Base-by-base conservation (phyloP, 768 basidiomycete genomes). In the Podaxis carcinomalis region DNA sequence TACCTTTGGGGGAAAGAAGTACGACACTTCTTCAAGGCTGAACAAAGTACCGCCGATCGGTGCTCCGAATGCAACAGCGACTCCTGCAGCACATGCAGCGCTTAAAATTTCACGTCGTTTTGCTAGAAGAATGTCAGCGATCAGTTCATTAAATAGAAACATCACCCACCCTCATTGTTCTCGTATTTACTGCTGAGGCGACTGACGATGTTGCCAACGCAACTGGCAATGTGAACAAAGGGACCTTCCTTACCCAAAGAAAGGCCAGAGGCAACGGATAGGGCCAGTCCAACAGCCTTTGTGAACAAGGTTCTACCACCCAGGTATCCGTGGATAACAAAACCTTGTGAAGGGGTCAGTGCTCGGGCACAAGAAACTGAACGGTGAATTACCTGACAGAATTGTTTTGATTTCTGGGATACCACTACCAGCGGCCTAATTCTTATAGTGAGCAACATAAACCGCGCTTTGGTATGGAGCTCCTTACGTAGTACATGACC, bases 371-470 rank as follows among this genome's bases (percentile, higher is more conserved):
- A 25, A 6, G 36, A 39, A 14, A 13, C 51, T 25, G 36, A 35
- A 39, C 7, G 46, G 1, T 23, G n/a, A 60, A 74, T 46, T 65
- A 87, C 92, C 93, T 53, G 90, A 92, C 47, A 96, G 80, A 59
- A 96, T 94, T 0, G 92, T 92, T 73, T 99, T 99, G 71, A 99
- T 89, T 73, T 99, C 96, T 0, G 95, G 95, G 59, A 98, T 95
- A 51, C 97, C 97, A 68, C 90, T 92, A 19, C 97, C 97, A 19
- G 94, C 93, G 9, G 97, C 93, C 89, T 92, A 66, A 0, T 32
- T 42, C 9, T 36, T 49, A 32, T 55, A 42, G 55, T 51, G 58
- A 62, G 68, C 11, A 62, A 54, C 53, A 9, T 46, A 16, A 49
- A 54, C 10, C 37, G 57, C 32, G 9, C 7, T 28, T 50, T 4